A percentile compares a stretch with the other conserved stretches of the same genome.
These are phyloP conservation scores for Ceratobasidium sp. DNA, from an alignment of 1,284 basidiomycete species.

Conservation along the genomic window DNA sequence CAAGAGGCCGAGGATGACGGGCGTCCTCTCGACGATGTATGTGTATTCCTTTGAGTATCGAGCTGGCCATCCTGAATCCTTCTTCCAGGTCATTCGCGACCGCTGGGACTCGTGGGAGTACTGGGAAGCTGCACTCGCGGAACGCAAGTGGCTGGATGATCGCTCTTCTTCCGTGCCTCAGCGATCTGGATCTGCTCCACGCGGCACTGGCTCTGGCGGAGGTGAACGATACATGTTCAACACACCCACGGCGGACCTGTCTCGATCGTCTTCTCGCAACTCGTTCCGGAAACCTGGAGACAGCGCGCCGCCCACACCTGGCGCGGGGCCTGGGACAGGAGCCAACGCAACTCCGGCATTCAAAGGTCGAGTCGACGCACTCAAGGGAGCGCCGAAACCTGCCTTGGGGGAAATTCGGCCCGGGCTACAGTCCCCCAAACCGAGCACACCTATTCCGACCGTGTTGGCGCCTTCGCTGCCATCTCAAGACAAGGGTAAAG, in stretches of 20 bases:
- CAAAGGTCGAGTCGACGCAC: conserved; percentile 47
- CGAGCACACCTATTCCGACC: conserved; percentile 79
- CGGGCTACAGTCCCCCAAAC: conserved; percentile 41
- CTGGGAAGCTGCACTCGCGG: conserved; percentile 31
- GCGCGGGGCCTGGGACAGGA: conserved; percentile 33
- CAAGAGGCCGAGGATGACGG: conserved; percentile 89
- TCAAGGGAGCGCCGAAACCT: conserved; percentile 43
- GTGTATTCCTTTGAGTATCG: neutral
- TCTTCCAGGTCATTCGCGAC: conserved; percentile 26
- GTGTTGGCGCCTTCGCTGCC: conserved; percentile 78
- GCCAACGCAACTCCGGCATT: conserved; percentile 23
- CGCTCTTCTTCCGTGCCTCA: conserved; percentile 17
- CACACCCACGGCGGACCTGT: conserved; percentile 37
- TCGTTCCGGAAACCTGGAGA: conserved; percentile 82
- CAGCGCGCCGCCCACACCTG: conserved; percentile 55
- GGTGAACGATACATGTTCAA: conserved; percentile 51
- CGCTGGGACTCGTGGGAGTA: conserved; percentile 29
- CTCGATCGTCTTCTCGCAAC: conserved; percentile 56
- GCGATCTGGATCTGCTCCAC: neutral
- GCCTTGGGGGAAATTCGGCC: conserved; percentile 29
- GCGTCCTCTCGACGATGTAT: conserved; percentile 74
- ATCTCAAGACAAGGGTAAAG: conserved; percentile 34
- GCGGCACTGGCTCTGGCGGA: conserved; percentile 43
- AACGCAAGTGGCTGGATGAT: conserved; percentile 31
- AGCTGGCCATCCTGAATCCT: neutral